A percentile compares a stretch with the other conserved stretches of the same genome.
These are phyloP conservation scores for Creolimax fragrantissima DNA, from an alignment of 78 protist genomes.

Conservation along the genomic window DNA sequence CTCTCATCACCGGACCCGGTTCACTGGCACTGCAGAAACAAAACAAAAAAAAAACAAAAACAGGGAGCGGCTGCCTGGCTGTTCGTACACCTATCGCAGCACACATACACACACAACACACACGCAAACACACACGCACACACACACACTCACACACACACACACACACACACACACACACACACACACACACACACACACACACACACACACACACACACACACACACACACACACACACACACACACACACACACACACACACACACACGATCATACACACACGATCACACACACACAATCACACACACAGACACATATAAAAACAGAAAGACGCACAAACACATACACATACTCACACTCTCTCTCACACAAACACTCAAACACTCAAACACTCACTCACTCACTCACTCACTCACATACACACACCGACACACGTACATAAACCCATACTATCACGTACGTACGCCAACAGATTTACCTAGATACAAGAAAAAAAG, in stretches of 20 bases:
- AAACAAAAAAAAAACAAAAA: background rate
- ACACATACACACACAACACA: background rate
- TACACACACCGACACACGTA: background rate
- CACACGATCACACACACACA: background rate
- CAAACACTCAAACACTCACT: background rate
- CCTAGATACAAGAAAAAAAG: background rate
- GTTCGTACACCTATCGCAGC: background rate
- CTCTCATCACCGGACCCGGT: background rate
- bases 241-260: background rate
- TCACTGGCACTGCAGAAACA: background rate
- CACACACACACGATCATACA: background rate
- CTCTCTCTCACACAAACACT: background rate
- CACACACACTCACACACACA: background rate
- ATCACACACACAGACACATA: background rate
- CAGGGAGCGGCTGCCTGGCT: background rate
- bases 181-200: background rate
- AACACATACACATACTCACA: background rate
- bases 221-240: background rate
- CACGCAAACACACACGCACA: background rate
- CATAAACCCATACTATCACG: background rate
- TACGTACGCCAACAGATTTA: background rate
- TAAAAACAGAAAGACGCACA: background rate
- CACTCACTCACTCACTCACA: background rate
- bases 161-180: background rate
- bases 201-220: background rate